Evolutionary conservation across 306 rosid species (phyloP), one percentile per base, ranked within the genome.

Genomic region (Citrullus colocynthis): DNA sequence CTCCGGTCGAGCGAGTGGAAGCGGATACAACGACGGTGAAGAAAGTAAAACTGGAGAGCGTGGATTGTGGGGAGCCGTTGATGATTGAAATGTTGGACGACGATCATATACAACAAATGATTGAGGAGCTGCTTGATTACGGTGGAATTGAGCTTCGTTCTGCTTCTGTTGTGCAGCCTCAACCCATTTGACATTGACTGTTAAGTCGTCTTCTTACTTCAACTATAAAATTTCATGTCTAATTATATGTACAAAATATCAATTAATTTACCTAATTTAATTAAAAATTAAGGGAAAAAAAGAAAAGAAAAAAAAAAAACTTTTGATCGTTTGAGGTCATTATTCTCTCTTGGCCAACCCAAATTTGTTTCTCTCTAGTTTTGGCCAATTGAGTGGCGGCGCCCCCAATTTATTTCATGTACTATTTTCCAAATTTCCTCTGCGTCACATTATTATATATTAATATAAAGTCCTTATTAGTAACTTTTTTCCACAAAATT

Each of bases 81-180:
- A 88, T 86, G 81, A 74, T 74, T 28, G 81, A 81, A 80, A 78
- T 90, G 44, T 91, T 90, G 67, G 97, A 95, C 72, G 98, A 92
- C 56, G 93, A 87, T 75, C 91, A 94, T 66, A 92, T 95, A 3
- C 92, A 95, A 79, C 97, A 95, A 80, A 95, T 95, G 98, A 95
- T 95, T 9, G 88, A 92, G 78, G 98, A 95, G 81, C 69, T 95
- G 45, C 87, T 92, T 72, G 83, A 94, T 82, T 92, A 91, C 21
- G 96, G 97, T 6, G 91, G 96, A 2, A 66, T 94, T 85, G 98
- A 94, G 82, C 88, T 90, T 7, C 88, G 91, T 9, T 30, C 42
- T 2, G 65, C 65, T 80, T 88, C 93, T 70, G 82, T 81, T 13
- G 36, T 78, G 18, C 84, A 87, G 75, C 65, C 80, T 24, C 86